Base-by-base conservation (phyloP, 441 rosid genomes). In the Dalechampia spathulata region DNA sequence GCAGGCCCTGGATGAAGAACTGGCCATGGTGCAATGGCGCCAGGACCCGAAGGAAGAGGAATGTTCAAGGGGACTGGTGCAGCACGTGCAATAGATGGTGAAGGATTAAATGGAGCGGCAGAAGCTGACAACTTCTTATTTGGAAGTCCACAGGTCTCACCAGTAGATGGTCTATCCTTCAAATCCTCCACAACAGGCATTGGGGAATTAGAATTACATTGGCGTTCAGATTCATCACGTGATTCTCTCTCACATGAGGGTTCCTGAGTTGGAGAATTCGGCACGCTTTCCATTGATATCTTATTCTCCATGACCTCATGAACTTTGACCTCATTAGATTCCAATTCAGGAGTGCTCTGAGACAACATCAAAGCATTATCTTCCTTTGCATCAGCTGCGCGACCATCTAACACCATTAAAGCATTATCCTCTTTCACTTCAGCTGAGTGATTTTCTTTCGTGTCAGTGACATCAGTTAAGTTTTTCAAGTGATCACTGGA, bases 91-190 rank as follows among this genome's bases (percentile, higher is more conserved):
- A 81, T 62, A 22, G 77, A 64, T 55, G 83, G 75, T 42, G 95
- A 77, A 47, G 99, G 99, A 71, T 83, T 88, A 62, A 88, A 88
- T 49, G 99, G 99, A 53, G 82, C 91, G 45, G 99, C 99, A 27
- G 96, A 92, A 48, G 99, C 99, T 41, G 99, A 92, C 63, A 92
- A 69, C 75, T 89, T 92, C 74, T 78, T 86, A 68, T 75, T 82
- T 42, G 85, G 79, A 58, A 81, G 55, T 60, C 71, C 86, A 58
- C 65, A 71, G 34, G 68, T 60, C 46, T 80, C 87, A 53, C 77
- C 75, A n/a, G 76, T 68, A 67, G 64, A 54, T 45, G 72, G 60
- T 72, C 79, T 84, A 53, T 80, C 95, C 78, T 78, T 88, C 72
- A 68, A 57, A 65, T 83, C 94, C 73, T 78, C 85, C 3, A 61